Conservation (phyloP, 345 rosid species). For the Arabidopsis thaliana region TAIR10.1 NC_003076.8:1797501-1798000, state of each 20-base stretch:
- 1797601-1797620: constrained; percentile 81
- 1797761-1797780: constrained; percentile 70
- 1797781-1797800: constrained; percentile 74
- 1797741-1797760: constrained; percentile 58
- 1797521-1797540: constrained; percentile 13
- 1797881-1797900: constrained; percentile 83
- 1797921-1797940: constrained; percentile 59
- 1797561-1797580: constrained; percentile 98
- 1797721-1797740: constrained; percentile 50
- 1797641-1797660: constrained; percentile 94
- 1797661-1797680: constrained; percentile 88
- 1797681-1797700: constrained; percentile 60
- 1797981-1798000: constrained; percentile 68
- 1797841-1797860: constrained; percentile 98
- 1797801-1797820: constrained; percentile 77
- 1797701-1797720: constrained; percentile 56
- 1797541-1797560: constrained; percentile 91
- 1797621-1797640: constrained; percentile 86
- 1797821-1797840: constrained; percentile 66
- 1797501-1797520: constrained; percentile 4
- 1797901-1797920: constrained; percentile 63
- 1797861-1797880: constrained; percentile 83
- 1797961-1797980: constrained; percentile 77
- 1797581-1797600: constrained; percentile 79
- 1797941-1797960: constrained; percentile 65